A percentile compares a stretch with the other conserved stretches of the same genome.
These are phyloP conservation scores for Lobosporangium transversale DNA, from an alignment of 192 early-diverging fungal species.

Conservation along the genomic window DNA sequence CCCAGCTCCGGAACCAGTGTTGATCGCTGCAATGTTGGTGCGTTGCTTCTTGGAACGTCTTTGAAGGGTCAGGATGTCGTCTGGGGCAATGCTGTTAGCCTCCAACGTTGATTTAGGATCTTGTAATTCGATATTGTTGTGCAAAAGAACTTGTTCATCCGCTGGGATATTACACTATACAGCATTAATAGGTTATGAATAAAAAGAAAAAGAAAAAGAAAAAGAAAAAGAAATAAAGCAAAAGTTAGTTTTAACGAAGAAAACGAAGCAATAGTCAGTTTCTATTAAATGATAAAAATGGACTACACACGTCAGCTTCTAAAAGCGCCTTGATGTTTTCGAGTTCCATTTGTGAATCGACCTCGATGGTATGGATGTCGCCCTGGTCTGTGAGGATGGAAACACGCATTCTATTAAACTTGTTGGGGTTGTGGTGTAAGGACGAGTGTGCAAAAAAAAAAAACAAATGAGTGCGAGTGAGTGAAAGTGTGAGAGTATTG, in stretches of 20 bases:
- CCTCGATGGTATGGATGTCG: conserved; percentile 71
- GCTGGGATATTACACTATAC: conserved; percentile 71
- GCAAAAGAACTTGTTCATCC: conserved; percentile 68
- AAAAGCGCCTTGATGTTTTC: conserved; percentile 84
- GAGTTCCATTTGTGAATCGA: conserved; percentile 78
- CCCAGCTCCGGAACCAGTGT: conserved; percentile 9
- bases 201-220: neutral
- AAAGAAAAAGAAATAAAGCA: neutral
- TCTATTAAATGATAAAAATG: neutral
- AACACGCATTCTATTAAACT: conserved; percentile 74
- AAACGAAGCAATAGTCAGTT: too few relatives aligned
- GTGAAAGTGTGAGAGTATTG: too few relatives aligned
- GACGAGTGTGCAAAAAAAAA: too few relatives aligned
- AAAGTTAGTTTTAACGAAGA: neutral
- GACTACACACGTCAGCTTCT: conserved; percentile 75
- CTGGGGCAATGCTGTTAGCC: conserved; percentile 71
- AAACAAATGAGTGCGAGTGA: too few relatives aligned
- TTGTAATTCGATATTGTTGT: conserved; percentile 71
- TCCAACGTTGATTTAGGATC: conserved; percentile 72
- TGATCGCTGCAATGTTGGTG: conserved; percentile 27
- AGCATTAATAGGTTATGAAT: neutral
- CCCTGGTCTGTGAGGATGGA: conserved; percentile 67
- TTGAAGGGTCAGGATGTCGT: conserved; percentile 79
- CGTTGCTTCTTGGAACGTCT: conserved; percentile 41
- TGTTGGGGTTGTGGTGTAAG: too few relatives aligned